Percentiles rank a stretch among this genome's conserved stretches.
Evolutionary conservation across 1,284 basidiomycete species (phyloP).

Genomic region (Neolentinus lepideus): DNA sequence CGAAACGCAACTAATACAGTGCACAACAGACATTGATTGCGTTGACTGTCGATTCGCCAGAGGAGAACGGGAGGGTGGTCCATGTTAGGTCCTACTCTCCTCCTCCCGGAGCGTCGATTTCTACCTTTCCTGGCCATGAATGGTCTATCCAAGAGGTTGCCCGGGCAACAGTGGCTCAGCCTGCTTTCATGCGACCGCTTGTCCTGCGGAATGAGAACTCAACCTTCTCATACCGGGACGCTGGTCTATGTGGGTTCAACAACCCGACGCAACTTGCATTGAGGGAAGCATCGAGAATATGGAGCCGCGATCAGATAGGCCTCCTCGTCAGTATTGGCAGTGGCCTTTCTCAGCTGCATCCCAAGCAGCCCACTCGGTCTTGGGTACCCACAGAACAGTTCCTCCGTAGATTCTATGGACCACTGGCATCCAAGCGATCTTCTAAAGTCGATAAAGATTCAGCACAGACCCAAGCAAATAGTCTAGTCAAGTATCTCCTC

Average conservation of each 20-base stretch:
- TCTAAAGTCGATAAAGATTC: not conserved
- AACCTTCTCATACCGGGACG: not conserved
- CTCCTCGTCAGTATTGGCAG: conserved; percentile 3
- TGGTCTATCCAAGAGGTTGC: conserved; percentile 2
- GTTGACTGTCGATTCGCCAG: not conserved
- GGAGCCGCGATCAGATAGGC: not conserved
- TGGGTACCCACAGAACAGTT: not conserved
- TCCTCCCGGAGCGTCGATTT: not conserved
- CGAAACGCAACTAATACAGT: no score
- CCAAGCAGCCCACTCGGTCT: not conserved
- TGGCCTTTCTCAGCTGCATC: conserved; percentile 1
- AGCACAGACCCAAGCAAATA: not conserved
- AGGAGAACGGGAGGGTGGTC: not conserved
- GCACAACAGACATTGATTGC: not conserved
- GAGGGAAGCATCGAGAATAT: not conserved
- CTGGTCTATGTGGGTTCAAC: not conserved
- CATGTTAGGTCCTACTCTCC: conserved; percentile 2
- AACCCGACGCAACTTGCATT: conserved; percentile 2
- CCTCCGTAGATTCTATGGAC: not conserved
- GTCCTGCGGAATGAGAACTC: not conserved
- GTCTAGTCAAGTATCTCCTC: not conserved
- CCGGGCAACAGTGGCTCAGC: not conserved
- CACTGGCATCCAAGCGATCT: not conserved
- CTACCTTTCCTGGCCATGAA: not conserved
- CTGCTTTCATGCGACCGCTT: not conserved